A percentile compares a stretch with the other conserved stretches of the same genome.
Evolutionary conservation across 805 yeast species (phyloP).

Genomic region (Lipomyces lipofer): DNA sequence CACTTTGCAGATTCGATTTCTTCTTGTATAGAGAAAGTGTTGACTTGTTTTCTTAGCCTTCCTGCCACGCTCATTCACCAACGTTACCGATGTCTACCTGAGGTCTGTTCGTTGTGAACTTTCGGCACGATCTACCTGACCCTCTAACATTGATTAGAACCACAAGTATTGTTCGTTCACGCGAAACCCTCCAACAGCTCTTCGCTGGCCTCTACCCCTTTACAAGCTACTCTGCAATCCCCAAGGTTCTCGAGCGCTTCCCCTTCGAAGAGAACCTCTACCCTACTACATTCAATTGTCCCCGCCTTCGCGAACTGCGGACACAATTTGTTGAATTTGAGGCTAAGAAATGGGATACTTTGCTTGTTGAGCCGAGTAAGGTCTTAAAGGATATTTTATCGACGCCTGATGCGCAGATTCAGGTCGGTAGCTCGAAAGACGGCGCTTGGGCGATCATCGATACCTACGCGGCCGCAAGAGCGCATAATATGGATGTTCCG

Average conservation of each 20-base stretch:
- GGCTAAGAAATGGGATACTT: slow-evolving; percentile 28
- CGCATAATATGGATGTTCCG: slow-evolving; percentile 21
- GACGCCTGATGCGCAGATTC: slow-evolving; percentile 4
- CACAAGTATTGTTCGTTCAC: slow-evolving; percentile 29
- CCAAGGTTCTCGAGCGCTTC: slow-evolving; percentile 26
- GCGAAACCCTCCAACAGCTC: slow-evolving; percentile 31
- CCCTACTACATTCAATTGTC: slow-evolving; percentile 23
- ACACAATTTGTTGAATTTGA: slow-evolving; percentile 24
- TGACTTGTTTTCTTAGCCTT: slow-evolving; percentile 13
- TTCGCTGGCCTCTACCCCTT: slow-evolving; percentile 30
- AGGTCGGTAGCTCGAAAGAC: slow-evolving; percentile 10
- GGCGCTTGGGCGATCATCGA: slow-evolving; percentile 29
- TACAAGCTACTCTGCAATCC: slow-evolving; percentile 10
- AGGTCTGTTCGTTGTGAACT: not conserved
- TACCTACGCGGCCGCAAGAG: slow-evolving; percentile 25
- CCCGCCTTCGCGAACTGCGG: slow-evolving; percentile 24
- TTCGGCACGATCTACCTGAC: not conserved
- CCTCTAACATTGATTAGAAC: slow-evolving; percentile 4
- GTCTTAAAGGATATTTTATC: slow-evolving; percentile 13
- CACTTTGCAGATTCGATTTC: no score
- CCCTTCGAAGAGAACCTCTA: slow-evolving; percentile 31
- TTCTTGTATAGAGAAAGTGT: no score
- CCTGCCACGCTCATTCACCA: slow-evolving; percentile 18
- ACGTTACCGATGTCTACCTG: slow-evolving; percentile 21
- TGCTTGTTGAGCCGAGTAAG: slow-evolving; percentile 16